Percentiles rank a stretch among this genome's conserved stretches.
phyloP scores from a whole-genome alignment of 495 filamentous ascomycete species.

The Penicillium canescens region DNA sequence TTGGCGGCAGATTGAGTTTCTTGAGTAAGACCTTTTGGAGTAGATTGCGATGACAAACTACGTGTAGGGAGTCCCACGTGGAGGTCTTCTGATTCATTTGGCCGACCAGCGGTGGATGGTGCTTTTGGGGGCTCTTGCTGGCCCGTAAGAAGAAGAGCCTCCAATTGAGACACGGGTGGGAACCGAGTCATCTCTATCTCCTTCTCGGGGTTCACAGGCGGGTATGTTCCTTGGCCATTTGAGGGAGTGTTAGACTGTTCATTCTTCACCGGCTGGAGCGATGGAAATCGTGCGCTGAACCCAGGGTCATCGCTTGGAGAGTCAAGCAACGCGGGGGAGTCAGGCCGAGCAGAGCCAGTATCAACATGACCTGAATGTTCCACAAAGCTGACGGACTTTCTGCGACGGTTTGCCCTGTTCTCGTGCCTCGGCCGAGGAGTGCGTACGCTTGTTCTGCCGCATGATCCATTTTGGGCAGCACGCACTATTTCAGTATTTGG shows the following conservation, averaged over 20 bases:
- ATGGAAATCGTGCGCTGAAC: conserved; percentile 31
- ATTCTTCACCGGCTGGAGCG: conserved; percentile 23
- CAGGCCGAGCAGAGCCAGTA: background rate
- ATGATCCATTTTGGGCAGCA: conserved; percentile 1
- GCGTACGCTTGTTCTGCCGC: background rate
- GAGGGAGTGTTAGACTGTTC: conserved; percentile 1
- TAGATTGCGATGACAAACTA: background rate
- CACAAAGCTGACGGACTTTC: conserved; percentile 22
- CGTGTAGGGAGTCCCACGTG: background rate
- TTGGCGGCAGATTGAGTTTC: background rate
- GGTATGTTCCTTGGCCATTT: conserved; percentile 10
- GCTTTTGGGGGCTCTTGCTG: conserved; percentile 9
- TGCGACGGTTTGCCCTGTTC: background rate
- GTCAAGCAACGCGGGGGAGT: conserved; percentile 19
- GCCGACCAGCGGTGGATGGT: background rate
- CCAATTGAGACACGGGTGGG: conserved; percentile 46
- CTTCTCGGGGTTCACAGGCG: conserved; percentile 20
- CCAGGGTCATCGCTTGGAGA: conserved; percentile 20
- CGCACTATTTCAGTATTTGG: conserved; percentile 22
- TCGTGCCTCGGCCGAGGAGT: no score
- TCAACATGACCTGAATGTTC: background rate
- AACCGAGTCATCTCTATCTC: conserved; percentile 36
- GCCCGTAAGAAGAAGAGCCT: conserved; percentile 38
- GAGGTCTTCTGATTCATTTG: background rate
- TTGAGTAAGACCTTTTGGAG: no score